Evolutionary conservation across 2,329 filamentous ascomycete species (phyloP).

Genomic region (Pezizomycotina sp.): DNA sequence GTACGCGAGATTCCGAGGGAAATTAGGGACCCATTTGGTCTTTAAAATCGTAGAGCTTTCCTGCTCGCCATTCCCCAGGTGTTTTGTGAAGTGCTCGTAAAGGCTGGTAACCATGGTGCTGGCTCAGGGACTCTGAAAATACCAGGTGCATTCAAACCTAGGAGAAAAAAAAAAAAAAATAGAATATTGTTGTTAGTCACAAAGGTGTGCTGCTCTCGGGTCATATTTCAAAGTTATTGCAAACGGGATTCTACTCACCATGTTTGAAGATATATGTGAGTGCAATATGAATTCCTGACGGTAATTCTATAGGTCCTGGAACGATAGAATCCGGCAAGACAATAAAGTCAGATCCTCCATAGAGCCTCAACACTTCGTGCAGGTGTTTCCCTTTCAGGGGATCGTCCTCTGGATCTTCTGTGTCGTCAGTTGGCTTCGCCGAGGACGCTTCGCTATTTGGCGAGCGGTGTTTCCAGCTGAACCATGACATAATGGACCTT

Average conservation of each 20-base stretch:
- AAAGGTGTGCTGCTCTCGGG: too few relatives aligned
- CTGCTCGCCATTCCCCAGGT: slow-evolving; percentile 33
- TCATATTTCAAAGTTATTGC: background rate
- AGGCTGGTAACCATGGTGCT: slow-evolving; percentile 35
- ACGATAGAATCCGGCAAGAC: slow-evolving; percentile 44
- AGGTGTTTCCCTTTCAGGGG: slow-evolving; percentile 37
- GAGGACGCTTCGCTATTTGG: slow-evolving; percentile 17
- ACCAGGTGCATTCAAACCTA: slow-evolving; percentile 35
- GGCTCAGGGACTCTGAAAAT: slow-evolving; percentile 50
- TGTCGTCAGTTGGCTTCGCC: slow-evolving; percentile 9
- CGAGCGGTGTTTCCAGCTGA: slow-evolving; percentile 2
- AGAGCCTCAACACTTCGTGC: slow-evolving; percentile 44
- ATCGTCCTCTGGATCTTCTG: slow-evolving; percentile 26
- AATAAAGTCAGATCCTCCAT: slow-evolving; percentile 46
- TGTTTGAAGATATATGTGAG: slow-evolving; percentile 48
- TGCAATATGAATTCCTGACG: slow-evolving; percentile 49
- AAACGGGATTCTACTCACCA: slow-evolving; percentile 30
- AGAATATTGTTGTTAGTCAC: background rate
- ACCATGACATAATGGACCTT: background rate
- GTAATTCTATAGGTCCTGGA: slow-evolving; percentile 41
- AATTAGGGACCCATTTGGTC: slow-evolving; percentile 42
- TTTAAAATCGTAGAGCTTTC: slow-evolving; percentile 37
- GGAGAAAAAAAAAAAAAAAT: slow-evolving; percentile 13
- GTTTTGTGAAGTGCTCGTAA: slow-evolving; percentile 46
- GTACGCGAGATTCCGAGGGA: slow-evolving; percentile 44